phyloP scores from a whole-genome alignment of 1,284 basidiomycete species.

The Moesziomyces globuligerus region DNA sequence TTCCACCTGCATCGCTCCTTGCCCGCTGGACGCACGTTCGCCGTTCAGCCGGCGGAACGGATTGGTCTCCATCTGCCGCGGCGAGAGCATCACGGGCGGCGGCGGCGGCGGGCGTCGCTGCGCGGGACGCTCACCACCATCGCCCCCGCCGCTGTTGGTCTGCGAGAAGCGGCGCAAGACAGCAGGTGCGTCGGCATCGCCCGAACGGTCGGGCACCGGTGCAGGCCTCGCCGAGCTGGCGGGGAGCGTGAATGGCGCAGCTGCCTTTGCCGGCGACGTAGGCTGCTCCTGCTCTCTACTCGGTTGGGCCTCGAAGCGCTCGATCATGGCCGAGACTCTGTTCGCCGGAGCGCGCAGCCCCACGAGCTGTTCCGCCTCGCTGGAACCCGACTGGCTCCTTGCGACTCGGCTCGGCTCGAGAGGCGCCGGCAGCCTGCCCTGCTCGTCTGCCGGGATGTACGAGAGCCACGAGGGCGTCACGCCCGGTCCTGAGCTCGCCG shows the following conservation, averaged over 20 bases:
- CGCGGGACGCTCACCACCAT: background rate
- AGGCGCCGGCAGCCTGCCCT: slow-evolving; percentile 30
- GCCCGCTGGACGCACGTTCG: background rate
- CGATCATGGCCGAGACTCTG: slow-evolving; percentile 47
- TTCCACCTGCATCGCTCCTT: background rate
- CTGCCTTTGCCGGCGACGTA: background rate
- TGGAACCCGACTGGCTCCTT: no score
- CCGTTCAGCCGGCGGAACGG: slow-evolving; percentile 3
- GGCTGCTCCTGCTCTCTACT: slow-evolving; percentile 2
- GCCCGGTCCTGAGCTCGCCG: slow-evolving; percentile 19
- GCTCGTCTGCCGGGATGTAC: slow-evolving; percentile 44
- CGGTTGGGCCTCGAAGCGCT: slow-evolving; percentile 26
- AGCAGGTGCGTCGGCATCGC: no score
- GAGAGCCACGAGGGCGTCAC: slow-evolving; percentile 41
- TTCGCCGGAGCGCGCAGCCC: slow-evolving; percentile 12
- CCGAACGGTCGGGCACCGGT: no score
- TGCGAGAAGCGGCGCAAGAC: background rate
- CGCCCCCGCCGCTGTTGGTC: background rate
- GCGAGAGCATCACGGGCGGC: slow-evolving; percentile 12
- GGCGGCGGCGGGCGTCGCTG: slow-evolving; percentile 29
- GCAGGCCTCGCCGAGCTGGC: no score
- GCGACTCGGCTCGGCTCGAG: slow-evolving; percentile 24
- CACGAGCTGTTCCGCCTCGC: no score
- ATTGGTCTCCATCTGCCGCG: slow-evolving; percentile 6
- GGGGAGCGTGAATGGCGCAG: no score